Percentiles rank a stretch among this genome's conserved stretches.
Evolutionary conservation across 768 basidiomycete genomes (phyloP).

Genomic region (Macrolepiota albuminosa): DNA sequence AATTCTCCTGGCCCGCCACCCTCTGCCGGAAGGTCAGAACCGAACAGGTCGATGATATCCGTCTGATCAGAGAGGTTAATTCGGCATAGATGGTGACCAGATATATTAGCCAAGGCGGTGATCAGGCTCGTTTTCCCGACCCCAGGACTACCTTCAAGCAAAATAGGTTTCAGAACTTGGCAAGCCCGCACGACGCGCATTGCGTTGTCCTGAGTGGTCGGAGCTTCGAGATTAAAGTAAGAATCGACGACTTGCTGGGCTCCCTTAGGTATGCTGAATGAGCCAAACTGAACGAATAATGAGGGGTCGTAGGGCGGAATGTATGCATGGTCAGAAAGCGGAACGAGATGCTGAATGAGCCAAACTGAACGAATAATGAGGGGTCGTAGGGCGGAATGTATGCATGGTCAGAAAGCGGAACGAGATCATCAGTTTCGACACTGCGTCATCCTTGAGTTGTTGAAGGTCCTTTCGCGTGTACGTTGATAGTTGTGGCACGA

Average conservation of each 20-base stretch:
- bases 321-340: constrained; percentile 28
- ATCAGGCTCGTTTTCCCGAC: constrained; percentile 97
- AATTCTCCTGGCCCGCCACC: constrained; percentile 90
- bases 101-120: constrained; percentile 75
- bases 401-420: constrained; percentile 35
- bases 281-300: constrained; percentile 54
- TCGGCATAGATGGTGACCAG: constrained; percentile 77
- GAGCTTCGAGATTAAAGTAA: constrained; percentile 78
- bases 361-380: constrained; percentile 48
- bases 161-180: constrained; percentile 85
- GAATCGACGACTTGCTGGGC: constrained; percentile 27
- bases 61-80: constrained; percentile 99
- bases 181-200: constrained; percentile 86
- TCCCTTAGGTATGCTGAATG: constrained; percentile 70
- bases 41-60: constrained; percentile 93
- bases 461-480: constrained; percentile 56
- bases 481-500: constrained; percentile 68
- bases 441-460: constrained; percentile 58
- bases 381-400: constrained; percentile 29
- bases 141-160: constrained; percentile 96
- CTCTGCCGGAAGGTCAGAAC: constrained; percentile 93
- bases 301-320: constrained; percentile 29
- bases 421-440: constrained; percentile 49
- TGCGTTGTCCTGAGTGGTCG: constrained; percentile 85
- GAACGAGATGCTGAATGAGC: constrained; percentile 65